Conservation (phyloP, 2,329 filamentous ascomycete genomes). For the Colletotrichum coccodes region DNA sequence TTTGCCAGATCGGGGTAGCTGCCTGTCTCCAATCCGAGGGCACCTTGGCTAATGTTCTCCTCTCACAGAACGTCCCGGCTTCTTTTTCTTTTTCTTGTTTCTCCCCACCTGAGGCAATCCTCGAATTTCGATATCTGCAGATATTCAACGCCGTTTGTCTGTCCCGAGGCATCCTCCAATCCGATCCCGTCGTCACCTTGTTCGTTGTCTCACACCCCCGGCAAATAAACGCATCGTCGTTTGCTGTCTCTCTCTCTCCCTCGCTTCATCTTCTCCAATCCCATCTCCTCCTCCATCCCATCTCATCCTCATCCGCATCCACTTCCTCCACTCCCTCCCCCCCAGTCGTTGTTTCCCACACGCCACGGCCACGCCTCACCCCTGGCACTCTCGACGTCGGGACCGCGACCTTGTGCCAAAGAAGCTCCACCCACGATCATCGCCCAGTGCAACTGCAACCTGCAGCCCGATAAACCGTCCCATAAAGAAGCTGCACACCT, state of each 20-base stretch:
- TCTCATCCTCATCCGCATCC: background rate
- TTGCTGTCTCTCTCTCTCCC: background rate
- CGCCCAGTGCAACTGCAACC: constrained; percentile 31
- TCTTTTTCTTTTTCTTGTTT: background rate
- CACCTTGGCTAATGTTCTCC: background rate
- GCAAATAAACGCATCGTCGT: background rate
- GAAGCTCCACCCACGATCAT: constrained; percentile 31
- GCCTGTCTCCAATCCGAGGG: background rate
- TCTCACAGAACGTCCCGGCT: background rate
- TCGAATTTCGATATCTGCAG: background rate
- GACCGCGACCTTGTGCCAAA: background rate
- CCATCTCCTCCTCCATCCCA: background rate
- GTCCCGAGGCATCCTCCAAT: background rate
- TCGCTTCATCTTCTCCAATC: background rate
- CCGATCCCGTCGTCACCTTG: background rate
- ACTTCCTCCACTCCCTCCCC: background rate
- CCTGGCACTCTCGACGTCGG: constrained; percentile 2
- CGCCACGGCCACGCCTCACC: constrained; percentile 14
- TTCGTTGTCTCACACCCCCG: background rate
- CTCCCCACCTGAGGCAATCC: background rate
- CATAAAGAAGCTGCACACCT: constrained; percentile 23
- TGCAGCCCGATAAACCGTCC: constrained; percentile 26
- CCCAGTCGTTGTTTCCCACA: background rate
- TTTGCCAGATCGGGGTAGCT: constrained; percentile 18
- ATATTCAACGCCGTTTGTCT: background rate